Evolutionary conservation across 1,284 basidiomycete genomes (phyloP), one percentile per base, ranked within the genome.

Genomic region (Irpex lacteus): DNA sequence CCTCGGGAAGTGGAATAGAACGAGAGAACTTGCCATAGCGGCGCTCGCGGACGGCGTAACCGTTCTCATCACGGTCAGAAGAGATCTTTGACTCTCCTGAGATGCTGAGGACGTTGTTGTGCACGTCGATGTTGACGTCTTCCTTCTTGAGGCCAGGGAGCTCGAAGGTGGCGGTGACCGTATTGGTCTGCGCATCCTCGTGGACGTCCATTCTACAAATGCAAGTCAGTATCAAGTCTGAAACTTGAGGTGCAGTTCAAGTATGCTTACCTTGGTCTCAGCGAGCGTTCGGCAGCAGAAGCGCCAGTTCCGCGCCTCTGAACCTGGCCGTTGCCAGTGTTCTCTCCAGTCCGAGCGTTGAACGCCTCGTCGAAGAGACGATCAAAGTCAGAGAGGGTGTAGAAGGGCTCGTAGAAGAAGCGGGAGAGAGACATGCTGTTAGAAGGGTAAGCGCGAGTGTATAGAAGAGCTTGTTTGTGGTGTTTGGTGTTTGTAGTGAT

Each of bases 11-110:
- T 56, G 76, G 62, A 60, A 85, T 55, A 2, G 77, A 76, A 44
- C 85, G 78, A 18, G 80, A 76, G 69, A 84, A 83, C 60, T 75
- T 81, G 60, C 83, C 84, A 56, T 67, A 79, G 57, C 76, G 74
- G 32, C 84, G 77, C 73, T 86, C 85, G 59, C 81, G 79, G n/a
- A 85, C 75, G 26, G 77, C 75, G 61, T 77, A 86, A 26, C 81
- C 82, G 18, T 72, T 69, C 69, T 82, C 78, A 3, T 80, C 78
- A 37, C 71, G 73, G 9, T 81, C 71, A 15, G 70, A 53, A 3
- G 70, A 70, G 11, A 71, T 21, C 55, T 73, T 76, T 11, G 67
- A 73, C 74, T 85, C 81, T 5, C 81, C 84, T 8, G 81, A 80
- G 63, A 86, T 64, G 60, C 70, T 79, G 59, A 86, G 75, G 21